Evolutionary conservation across 2,329 filamentous ascomycete species (phyloP), one percentile per base, ranked within the genome.

Genomic region (Amauroascus verrucosus): DNA sequence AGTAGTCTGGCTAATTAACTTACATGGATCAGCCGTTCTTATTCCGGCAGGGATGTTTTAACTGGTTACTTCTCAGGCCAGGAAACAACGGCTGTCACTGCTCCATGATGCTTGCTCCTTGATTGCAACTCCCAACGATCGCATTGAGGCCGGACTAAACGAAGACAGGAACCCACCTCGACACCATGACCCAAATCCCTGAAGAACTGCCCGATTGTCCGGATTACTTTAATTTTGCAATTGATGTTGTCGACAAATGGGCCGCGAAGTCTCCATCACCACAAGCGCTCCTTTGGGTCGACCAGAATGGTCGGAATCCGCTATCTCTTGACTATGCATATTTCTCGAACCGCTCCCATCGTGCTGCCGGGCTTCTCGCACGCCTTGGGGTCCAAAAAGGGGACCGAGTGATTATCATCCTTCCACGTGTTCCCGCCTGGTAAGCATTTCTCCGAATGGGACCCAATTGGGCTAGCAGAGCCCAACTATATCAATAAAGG

Each of bases 171-270:
- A 20, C 37, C 6, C 37, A 40, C 6, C n/a, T 6, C 18, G 11
- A 6, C 18, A 40, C 37, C 37, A 49, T 49, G 47, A 24, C 47
- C 3, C 8, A 18, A 37, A 18, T 24, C 20, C 47, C 22, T 2
- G 33, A 46, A 24, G 49, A 50, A 41, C 44, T 57, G 24, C 53
- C 53, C 16, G 32, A 44, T 20, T 53, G 54, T 22, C 56, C 59
- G 13, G 53, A 57, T 33, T 54, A 55, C 45, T 72, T 72, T 68
- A 71, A 72, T 60, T 72, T 71, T 54, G 69, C 69, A 9, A 61
- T 57, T 37, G 64, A 71, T 61, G 66, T 72, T 44, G 65, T 72
- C 48, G 69, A 72, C 57, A 63, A 69, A 58, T 71, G 67, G 67
- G 69, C 70, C 13, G 37, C 52, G 1, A 59, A 62, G 13, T 54